phyloP scores from a whole-genome alignment of 495 filamentous ascomycete genomes.

The Chaetomium tenue region DNA sequence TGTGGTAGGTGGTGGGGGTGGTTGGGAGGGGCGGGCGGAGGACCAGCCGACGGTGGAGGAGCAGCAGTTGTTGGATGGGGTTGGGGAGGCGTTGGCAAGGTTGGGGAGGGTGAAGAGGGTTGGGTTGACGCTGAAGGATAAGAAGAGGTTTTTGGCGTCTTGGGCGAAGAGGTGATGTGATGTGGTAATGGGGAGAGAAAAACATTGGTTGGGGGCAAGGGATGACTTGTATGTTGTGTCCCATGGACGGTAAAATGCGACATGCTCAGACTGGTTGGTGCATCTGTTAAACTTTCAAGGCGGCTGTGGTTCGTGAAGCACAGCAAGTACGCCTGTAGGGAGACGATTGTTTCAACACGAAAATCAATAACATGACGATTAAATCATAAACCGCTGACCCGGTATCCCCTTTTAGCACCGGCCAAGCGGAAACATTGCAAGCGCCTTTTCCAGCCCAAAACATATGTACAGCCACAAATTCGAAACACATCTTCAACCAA shows the following conservation, averaged over 20 bases:
- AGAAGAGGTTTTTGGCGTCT: conserved; percentile 72
- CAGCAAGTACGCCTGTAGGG: no score
- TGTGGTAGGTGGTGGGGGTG: conserved; percentile 44
- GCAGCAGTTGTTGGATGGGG: conserved; percentile 62
- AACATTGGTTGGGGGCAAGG: no score
- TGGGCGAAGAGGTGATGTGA: conserved; percentile 43
- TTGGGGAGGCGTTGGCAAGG: conserved; percentile 83
- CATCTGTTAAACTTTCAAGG: not conserved
- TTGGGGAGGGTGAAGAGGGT: conserved; percentile 90
- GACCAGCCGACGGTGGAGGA: conserved; percentile 54
- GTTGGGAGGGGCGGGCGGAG: conserved; percentile 38
- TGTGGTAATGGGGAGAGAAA: no score
- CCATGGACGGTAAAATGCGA: not conserved
- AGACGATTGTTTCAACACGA: not conserved
- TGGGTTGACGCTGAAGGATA: conserved; percentile 76
- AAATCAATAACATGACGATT: conserved; percentile 5
- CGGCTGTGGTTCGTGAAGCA: not conserved
- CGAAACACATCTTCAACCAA: not conserved
- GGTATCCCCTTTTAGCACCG: conserved; percentile 16
- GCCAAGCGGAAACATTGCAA: conserved; percentile 3
- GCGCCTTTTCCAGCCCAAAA: conserved; percentile 17
- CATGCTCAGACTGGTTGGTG: not conserved
- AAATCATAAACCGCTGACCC: conserved; percentile 14
- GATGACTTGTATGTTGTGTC: no score
- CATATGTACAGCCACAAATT: conserved; percentile 22